Evolutionary conservation across 345 rosid genomes (phyloP).

Genomic region (Microthlaspi erraticum): DNA sequence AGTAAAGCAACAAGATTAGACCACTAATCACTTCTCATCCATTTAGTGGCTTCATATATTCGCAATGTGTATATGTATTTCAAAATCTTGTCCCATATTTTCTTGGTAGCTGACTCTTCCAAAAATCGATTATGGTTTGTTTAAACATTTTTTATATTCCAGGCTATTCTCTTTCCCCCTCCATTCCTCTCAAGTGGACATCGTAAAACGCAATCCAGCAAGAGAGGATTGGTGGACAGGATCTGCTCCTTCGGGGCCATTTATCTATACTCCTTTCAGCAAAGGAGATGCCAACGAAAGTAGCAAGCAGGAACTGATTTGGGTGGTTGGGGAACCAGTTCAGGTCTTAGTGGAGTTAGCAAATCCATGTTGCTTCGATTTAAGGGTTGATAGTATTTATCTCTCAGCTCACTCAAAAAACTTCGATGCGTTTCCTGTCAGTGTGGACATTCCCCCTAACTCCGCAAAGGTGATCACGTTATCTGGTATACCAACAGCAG

Average conservation of each 20-base stretch:
- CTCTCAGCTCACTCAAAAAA: constrained; percentile 85
- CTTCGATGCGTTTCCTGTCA: constrained; percentile 93
- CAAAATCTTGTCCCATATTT: constrained; percentile 29
- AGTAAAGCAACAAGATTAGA: constrained; percentile 19
- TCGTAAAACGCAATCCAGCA: constrained; percentile 80
- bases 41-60: constrained; percentile 24
- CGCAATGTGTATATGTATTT: constrained; percentile 27
- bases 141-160: constrained; percentile 33
- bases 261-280: constrained; percentile 97
- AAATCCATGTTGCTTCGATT: constrained; percentile 94
- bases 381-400: constrained; percentile 92
- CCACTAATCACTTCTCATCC: neutral
- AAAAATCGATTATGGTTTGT: constrained; percentile 2
- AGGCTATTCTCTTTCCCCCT: constrained; percentile 91
- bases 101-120: constrained; percentile 34
- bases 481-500: constrained; percentile 92
- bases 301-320: constrained; percentile 82
- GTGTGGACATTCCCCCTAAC: constrained; percentile 87
- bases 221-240: constrained; percentile 99
- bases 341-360: constrained; percentile 99
- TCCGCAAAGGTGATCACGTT: constrained; percentile 94
- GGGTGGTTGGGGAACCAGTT: constrained; percentile 98
- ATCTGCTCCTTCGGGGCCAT: constrained; percentile 97
- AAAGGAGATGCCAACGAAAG: constrained; percentile 79
- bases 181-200: constrained; percentile 79